Evolutionary conservation across 768 basidiomycete species (phyloP).

Genomic region (Termitomyces sp.): DNA sequence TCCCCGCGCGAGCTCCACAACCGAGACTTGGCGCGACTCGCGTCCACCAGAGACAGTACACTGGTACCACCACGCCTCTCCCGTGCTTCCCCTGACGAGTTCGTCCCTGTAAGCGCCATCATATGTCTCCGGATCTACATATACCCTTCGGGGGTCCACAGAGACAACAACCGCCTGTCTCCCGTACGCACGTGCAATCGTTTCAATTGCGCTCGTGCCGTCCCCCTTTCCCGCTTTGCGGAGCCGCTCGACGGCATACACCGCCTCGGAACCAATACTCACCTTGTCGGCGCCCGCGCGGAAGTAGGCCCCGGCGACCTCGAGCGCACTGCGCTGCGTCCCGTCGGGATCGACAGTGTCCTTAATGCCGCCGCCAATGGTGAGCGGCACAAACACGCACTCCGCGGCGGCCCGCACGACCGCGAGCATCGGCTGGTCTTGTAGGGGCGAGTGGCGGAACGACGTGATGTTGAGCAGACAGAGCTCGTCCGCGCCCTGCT

Average conservation of each 20-base stretch:
- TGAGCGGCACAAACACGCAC: conserved; percentile 92
- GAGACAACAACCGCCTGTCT: conserved; percentile 98
- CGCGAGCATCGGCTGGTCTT: conserved; percentile 97
- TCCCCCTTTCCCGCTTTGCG: conserved; percentile 47
- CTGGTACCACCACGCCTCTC: conserved; percentile 96
- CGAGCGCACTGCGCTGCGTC: conserved; percentile 77
- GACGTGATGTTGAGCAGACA: conserved; percentile 99
- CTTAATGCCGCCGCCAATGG: conserved; percentile 97
- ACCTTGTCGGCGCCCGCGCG: conserved; percentile 98
- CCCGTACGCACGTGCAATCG: conserved; percentile 86
- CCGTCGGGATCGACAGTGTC: conserved; percentile 95
- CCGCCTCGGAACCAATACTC: conserved; percentile 94
- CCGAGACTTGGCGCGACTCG: conserved; percentile 76
- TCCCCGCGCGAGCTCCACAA: conserved; percentile 84
- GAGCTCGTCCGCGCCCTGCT: conserved; percentile 89
- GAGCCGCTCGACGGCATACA: conserved; percentile 85
- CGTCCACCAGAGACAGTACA: conserved; percentile 96
- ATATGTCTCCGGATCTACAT: conserved; percentile 63
- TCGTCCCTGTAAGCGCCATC: conserved; percentile 65
- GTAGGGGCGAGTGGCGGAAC: conserved; percentile 92
- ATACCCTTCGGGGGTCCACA: conserved; percentile 85
- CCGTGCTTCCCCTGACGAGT: conserved; percentile 45
- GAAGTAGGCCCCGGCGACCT: conserved; percentile 95
- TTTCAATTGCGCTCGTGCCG: conserved; percentile 86
- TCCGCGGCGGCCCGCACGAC: conserved; percentile 89